phyloP scores from a whole-genome alignment of 1,139 yeast species.

The Candida frijolesensis region DNA sequence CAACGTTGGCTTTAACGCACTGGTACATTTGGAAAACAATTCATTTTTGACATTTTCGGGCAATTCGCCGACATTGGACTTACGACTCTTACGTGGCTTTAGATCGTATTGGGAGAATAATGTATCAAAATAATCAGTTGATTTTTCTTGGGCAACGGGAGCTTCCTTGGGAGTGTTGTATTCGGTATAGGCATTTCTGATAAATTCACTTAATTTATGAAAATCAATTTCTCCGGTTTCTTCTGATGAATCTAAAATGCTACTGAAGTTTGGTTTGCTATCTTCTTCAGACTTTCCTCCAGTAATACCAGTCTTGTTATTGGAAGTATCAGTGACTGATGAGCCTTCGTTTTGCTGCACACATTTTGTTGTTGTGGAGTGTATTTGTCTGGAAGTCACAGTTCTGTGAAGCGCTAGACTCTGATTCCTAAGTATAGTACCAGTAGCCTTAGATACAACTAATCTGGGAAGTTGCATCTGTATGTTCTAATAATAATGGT shows the following conservation, averaged over 20 bases:
- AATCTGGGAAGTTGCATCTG: background rate
- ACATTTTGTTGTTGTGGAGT: background rate
- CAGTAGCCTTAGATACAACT: background rate
- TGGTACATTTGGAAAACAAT: slow-evolving; percentile 21
- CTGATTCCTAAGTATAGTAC: background rate
- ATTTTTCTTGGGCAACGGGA: background rate
- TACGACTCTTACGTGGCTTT: slow-evolving; percentile 1
- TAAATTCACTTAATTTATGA: slow-evolving; percentile 10
- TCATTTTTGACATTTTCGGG: slow-evolving; percentile 15
- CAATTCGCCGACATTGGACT: slow-evolving; percentile 6
- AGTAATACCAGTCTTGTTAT: background rate
- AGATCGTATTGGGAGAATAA: slow-evolving; percentile 1
- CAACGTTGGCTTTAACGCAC: slow-evolving; percentile 29
- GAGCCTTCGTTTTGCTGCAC: background rate
- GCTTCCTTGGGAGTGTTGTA: background rate
- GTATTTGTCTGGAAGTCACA: background rate
- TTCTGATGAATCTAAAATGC: background rate
- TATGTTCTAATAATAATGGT: background rate
- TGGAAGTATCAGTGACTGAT: background rate
- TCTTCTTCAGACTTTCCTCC: background rate
- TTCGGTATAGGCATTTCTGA: slow-evolving; percentile 10
- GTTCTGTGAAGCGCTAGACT: background rate
- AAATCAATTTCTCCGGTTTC: slow-evolving; percentile 3
- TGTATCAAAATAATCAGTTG: slow-evolving; percentile 1
- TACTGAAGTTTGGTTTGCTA: background rate